Conservation (phyloP, 352 stramenopile species). For the Phytophthora vignae region DNA sequence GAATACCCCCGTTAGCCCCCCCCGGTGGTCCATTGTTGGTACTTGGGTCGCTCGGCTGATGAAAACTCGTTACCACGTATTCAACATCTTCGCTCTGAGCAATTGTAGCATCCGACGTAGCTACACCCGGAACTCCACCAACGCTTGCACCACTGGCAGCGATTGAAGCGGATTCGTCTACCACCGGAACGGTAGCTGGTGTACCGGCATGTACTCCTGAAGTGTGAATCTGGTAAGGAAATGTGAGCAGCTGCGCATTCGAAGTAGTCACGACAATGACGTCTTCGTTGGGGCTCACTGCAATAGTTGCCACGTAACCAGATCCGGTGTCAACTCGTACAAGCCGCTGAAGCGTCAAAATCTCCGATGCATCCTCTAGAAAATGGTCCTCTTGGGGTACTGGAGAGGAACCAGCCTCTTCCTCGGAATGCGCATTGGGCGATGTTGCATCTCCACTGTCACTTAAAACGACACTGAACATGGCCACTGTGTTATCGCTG, state of each 20-base stretch:
- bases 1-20: constrained; percentile 14
- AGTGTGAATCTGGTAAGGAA: constrained; percentile 72
- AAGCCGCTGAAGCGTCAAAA: constrained; percentile 65
- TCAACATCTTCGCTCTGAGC: constrained; percentile 74
- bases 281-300: constrained; percentile 84
- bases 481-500: constrained; percentile 69
- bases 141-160: constrained; percentile 9
- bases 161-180: constrained; percentile 32
- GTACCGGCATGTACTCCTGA: constrained; percentile 20
- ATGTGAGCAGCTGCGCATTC: constrained; percentile 72
- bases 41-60: constrained; percentile 62
- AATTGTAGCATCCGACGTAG: constrained; percentile 12
- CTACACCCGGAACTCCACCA: background rate
- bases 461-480: constrained; percentile 62
- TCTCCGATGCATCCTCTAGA: constrained; percentile 34
- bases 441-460: constrained; percentile 27
- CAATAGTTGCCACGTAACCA: constrained; percentile 57
- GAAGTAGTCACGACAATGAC: constrained; percentile 68
- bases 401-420: constrained; percentile 8
- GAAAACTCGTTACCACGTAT: constrained; percentile 74
- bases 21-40: constrained; percentile 25
- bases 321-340: constrained; percentile 67
- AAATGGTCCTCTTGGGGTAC: constrained; percentile 30
- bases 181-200: constrained; percentile 12
- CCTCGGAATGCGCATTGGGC: constrained; percentile 37